A percentile compares a stretch with the other conserved stretches of the same genome.
phyloP scores from a whole-genome alignment of 169 alveolate species.

The Plasmodium fragile region DNA sequence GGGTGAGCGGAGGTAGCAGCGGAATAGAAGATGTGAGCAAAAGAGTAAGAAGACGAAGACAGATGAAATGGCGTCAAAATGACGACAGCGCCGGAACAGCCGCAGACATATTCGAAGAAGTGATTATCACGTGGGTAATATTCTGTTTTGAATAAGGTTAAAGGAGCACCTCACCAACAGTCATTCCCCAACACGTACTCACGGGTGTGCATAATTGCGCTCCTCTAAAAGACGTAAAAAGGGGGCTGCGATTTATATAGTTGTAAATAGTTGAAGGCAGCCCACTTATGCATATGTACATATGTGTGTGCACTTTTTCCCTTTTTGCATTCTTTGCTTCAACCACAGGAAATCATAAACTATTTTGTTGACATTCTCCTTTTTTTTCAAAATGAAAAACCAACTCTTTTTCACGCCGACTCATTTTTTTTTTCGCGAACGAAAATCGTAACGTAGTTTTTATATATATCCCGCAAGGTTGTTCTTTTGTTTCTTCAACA shows the following conservation, averaged over 20 bases:
- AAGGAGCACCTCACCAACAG: not conserved
- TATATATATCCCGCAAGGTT: not conserved
- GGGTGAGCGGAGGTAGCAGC: not conserved
- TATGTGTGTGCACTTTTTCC: not conserved
- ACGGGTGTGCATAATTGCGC: not conserved
- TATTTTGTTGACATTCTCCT: not conserved
- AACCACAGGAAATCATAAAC: not conserved
- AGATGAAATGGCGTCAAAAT: not conserved
- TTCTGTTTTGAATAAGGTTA: not conserved
- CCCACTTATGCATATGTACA: not conserved
- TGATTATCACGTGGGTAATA: not conserved
- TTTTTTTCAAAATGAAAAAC: conserved; percentile 5
- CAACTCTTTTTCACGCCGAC: not conserved
- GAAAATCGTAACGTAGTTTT: not conserved
- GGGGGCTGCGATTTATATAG: not conserved
- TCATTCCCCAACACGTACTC: not conserved
- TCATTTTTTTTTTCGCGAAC: not conserved
- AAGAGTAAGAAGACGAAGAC: not conserved
- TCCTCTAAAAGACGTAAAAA: not conserved
- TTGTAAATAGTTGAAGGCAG: not conserved
- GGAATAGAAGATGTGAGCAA: not conserved
- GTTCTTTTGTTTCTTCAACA: not conserved
- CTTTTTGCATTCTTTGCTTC: not conserved
- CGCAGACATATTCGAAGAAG: not conserved
- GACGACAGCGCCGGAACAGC: not conserved